Evolutionary conservation across 805 yeast species (phyloP), one percentile per base, ranked within the genome.

Genomic region (Ogataea nitratoaversa): DNA sequence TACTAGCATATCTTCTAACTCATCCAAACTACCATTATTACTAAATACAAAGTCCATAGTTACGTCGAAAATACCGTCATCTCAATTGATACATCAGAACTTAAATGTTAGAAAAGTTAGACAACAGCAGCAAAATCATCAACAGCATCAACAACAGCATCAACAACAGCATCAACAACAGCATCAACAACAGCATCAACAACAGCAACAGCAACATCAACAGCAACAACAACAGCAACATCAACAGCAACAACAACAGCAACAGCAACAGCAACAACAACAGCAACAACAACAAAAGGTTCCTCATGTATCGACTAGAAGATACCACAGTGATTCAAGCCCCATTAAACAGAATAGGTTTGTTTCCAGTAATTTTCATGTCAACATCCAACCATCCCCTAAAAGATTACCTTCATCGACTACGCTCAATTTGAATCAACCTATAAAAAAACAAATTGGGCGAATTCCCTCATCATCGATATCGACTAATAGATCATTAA

Each of bases 21-120:
- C 35, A 18, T 27, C 40, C 19, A 48, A 41, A 19, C 34, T 50
- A 14, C 57, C 54, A n/a, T 44, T 51, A 8, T 30, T 42, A 12
- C 42, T 4, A 19, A 37, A 16, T 29, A 16, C 32, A n/a, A 29
- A 11, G 6, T 19, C 16, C n/a, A 5, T 19, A 3, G 19, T 29
- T 5, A 16, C 19, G n/a, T 3, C n/a, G 13, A 12, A 12, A n/a
- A 32, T 19, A 12, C 16, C 23, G 24, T 19, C 25, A 9, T 22
- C 14, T 11, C 24, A 13, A n/a, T 19, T 38, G 24, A 12, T 12
- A 7, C 27, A 32, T 12, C 32, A 36, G 18, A 8, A 12, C 3
- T 13, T 19, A 11, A 16, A 24, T 7, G 24, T 34, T 16, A 38
- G 28, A 17, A 31, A 29, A 13, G 27, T 33, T 9, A 30, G 36